Evolutionary conservation across 2,329 filamentous ascomycete genomes (phyloP), one percentile per base, ranked within the genome.

Genomic region (Fusarium sp.): DNA sequence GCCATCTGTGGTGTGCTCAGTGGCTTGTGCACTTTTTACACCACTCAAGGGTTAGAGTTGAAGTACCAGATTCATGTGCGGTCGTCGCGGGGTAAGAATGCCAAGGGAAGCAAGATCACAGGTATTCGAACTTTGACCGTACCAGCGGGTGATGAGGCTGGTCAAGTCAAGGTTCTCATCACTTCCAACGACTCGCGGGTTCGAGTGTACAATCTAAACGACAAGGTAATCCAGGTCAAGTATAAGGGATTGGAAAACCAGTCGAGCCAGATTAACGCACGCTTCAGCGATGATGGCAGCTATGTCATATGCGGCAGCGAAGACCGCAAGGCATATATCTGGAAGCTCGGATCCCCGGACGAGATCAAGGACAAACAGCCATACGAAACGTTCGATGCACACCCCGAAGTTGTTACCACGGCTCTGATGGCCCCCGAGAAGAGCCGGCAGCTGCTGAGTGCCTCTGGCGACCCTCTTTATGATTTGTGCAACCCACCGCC

Each of bases 31-130:
- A 84, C 92, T 64, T 95, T 98, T 67, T 97, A 94, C 75, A 91
- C 97, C 53, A 99, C 95, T 0, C 93, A 98, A 68, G 92, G 92
- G 0, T 78, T 99, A 46, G 95, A 92, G 70, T 86, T 89, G 49
- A 85, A 91, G 65, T 90, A 89, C 2, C 93, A 97, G 72, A 88
- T 98, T 27, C 93, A 97, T 65, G 93, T 97, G n/a, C 88, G 93
- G 39, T 97, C 93, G 1, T 92, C 92, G 0, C 85, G 93, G 56
- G 94, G 95, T 3, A 93, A 93, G 72, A 98, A 97, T 71, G 90
- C 93, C 5, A 97, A 96, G 73, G 94, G 94, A 6, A 97, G 93
- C 78, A 99, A 99, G 73, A 97, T 99, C 67, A 98, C 95, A 0
- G 93, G 93, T 7, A 97, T 99, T 49, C 88, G 94, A 70, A 90